Base-by-base conservation (phyloP, 2,329 filamentous ascomycete genomes). In the Fusarium sp. region DNA sequence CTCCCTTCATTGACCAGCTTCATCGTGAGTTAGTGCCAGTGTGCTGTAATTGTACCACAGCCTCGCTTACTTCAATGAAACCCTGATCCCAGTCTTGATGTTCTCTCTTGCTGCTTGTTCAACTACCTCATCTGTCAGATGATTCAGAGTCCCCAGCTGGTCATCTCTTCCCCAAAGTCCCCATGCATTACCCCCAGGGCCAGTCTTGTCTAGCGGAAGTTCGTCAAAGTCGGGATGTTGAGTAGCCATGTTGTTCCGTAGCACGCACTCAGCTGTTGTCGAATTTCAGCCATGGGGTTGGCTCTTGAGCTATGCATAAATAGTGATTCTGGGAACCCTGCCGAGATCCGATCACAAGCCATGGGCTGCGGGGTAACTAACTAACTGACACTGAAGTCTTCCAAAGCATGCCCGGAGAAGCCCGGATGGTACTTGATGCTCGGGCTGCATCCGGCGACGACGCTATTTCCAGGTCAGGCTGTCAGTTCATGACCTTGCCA, bases 1-100 rank as follows among this genome's bases (percentile, higher is more conserved):
- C 64, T 1, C 69, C 75, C 2, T 56, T 72, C 72, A 78, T 70
- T 3, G 67, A 70, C 67, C 67, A 70, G 30, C 67, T 70, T 15
- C 17, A 10, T 22, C 2, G 2, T 6, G 1, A 0, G 18, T 65
- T 13, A 65, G 39, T 1, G 10, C 12, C 18, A 20, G 13, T 24
- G n/a, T 7, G 17, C 2, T 18, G 6, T 10, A 6, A 1, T 14
- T 6, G 12, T 17, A 8, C 18, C 17, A 4, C 17, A 6, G 3
- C 2, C 41, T 39, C 1, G 39, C 67, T 47, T 50, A 64, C 64
- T 68, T 70, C n/a, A 70, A 42, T 3, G 67, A 70, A 14, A 68
- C 6, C 26, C 67, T 59, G 1, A 45, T 6, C 5, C 67, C 65
- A 0, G 26, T 64, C 32, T 54, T 70, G n/a, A 70, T 51, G 15